Evolutionary conservation across 148 eudicot species (phyloP).

Genomic region (Dysphania ambrosioides): DNA sequence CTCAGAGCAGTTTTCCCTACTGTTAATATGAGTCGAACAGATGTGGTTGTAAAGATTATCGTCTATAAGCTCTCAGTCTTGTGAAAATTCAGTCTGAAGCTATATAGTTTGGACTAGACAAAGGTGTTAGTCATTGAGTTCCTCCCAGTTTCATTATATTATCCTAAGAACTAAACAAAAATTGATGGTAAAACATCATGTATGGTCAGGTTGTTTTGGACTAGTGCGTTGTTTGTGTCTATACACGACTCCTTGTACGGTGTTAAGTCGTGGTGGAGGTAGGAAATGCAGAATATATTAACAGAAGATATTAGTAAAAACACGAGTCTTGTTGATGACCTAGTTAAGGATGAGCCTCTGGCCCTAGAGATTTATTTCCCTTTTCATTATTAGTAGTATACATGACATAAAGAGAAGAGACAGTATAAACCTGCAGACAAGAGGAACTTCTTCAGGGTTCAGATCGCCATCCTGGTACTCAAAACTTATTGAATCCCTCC

Average conservation of each 20-base stretch:
- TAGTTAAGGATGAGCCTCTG: too few species aligned
- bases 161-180: too few species aligned
- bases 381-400: too few species aligned
- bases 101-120: neutral
- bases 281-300: neutral
- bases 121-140: neutral
- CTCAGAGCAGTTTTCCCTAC: neutral
- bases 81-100: neutral
- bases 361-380: neutral
- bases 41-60: too few species aligned
- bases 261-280: neutral
- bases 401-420: neutral
- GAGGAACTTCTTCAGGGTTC: constrained; percentile 43
- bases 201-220: too few species aligned
- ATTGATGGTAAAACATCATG: too few species aligned
- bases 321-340: neutral
- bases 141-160: too few species aligned
- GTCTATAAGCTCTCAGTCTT: neutral
- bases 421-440: constrained; percentile 42
- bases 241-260: neutral
- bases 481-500: constrained; percentile 54
- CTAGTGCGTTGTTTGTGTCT: too few species aligned
- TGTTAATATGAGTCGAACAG: neutral
- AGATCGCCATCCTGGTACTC: constrained; percentile 40
- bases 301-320: too few species aligned